phyloP scores from a whole-genome alignment of 2,329 filamentous ascomycete genomes.

The Trichophaea hybrida region DNA sequence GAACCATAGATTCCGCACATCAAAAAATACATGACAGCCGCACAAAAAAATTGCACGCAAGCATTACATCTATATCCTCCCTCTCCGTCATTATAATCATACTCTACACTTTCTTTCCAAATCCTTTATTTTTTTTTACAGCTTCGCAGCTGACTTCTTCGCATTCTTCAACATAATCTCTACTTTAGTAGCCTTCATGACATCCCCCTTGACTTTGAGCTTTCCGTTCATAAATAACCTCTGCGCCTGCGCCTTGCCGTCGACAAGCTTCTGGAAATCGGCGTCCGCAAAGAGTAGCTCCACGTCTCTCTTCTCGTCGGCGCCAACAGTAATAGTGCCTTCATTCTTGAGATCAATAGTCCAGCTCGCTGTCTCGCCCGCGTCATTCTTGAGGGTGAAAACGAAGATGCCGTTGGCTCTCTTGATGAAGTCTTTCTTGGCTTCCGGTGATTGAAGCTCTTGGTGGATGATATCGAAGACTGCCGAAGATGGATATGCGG shows the following conservation, averaged over 20 bases:
- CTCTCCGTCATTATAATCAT: neutral
- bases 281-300: conserved; percentile 72
- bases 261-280: conserved; percentile 71
- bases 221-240: conserved; percentile 95
- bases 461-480: conserved; percentile 81
- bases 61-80: no score
- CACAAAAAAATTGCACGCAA: no score
- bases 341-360: conserved; percentile 89
- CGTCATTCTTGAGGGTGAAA: conserved; percentile 81
- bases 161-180: conserved; percentile 72
- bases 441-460: conserved; percentile 56
- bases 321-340: conserved; percentile 65
- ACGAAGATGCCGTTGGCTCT: conserved; percentile 75
- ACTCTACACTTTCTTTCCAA: neutral
- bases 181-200: conserved; percentile 98
- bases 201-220: conserved; percentile 93
- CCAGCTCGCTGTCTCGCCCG: conserved; percentile 72
- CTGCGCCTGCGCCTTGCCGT: conserved; percentile 86
- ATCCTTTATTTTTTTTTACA: conserved; percentile 40
- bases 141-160: conserved; percentile 60
- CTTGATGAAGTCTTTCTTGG: conserved; percentile 72
- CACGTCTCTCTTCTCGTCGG: conserved; percentile 66
- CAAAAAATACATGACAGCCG: no score
- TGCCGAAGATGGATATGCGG: conserved; percentile 73
- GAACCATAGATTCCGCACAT: no score